A percentile compares a stretch with the other conserved stretches of the same genome.
Evolutionary conservation across 768 basidiomycete genomes (phyloP).

Genomic region (Tricholoma bakamatsutake): DNA sequence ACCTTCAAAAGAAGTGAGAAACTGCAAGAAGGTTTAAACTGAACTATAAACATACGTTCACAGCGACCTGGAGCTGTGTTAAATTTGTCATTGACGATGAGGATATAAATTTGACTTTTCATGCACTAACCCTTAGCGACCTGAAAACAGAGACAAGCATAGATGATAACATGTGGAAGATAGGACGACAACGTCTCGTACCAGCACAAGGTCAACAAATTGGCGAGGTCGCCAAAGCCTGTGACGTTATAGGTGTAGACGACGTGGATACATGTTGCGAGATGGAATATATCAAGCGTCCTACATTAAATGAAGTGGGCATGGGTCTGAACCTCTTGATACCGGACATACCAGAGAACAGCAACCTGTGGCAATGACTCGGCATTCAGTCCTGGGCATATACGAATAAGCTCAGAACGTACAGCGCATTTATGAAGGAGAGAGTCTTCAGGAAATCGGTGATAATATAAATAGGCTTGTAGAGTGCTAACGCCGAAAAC

Average conservation of each 20-base stretch:
- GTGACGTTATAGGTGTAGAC: conserved; percentile 22
- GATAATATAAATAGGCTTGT: conserved; percentile 36
- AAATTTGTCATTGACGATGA: conserved; percentile 1
- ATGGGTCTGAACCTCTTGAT: neutral
- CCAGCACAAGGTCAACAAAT: conserved; percentile 10
- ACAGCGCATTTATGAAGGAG: conserved; percentile 32
- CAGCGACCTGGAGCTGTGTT: conserved; percentile 33
- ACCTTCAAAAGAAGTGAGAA: conserved; percentile 20
- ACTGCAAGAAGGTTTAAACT: neutral
- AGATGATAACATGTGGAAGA: neutral
- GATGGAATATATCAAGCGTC: conserved; percentile 23
- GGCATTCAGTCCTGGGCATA: neutral
- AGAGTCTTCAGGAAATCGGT: conserved; percentile 30
- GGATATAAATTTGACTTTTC: neutral
- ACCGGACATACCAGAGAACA: conserved; percentile 25
- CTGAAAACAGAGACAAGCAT: conserved; percentile 1
- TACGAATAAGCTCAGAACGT: conserved; percentile 4
- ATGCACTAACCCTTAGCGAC: conserved; percentile 19
- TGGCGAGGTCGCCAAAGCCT: conserved; percentile 18
- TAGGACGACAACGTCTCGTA: neutral
- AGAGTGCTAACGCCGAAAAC: conserved; percentile 35
- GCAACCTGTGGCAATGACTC: conserved; percentile 19
- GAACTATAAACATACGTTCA: conserved; percentile 28
- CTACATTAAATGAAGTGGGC: conserved; percentile 5
- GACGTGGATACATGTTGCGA: conserved; percentile 22